Conservation (phyloP, 2,329 filamentous ascomycete genomes). For the Amphichorda felina region DNA sequence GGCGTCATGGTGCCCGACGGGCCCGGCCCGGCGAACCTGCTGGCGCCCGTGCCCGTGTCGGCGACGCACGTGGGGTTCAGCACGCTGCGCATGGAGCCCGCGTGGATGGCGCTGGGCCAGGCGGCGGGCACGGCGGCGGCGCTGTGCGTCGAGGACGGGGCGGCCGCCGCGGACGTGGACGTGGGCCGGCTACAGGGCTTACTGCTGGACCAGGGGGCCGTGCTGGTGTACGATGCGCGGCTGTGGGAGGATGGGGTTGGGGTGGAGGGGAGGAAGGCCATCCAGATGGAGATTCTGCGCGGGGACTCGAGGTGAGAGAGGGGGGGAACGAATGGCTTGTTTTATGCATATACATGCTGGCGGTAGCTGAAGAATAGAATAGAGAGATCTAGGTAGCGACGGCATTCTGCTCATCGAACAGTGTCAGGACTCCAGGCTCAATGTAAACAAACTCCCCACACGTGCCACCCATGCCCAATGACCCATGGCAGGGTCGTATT, state of each 20-base stretch:
- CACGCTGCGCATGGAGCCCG: conserved; percentile 1
- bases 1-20: conserved; percentile 2
- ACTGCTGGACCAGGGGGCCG: conserved; percentile 1
- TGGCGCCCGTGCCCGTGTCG: conserved; percentile 1
- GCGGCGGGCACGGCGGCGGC: neutral
- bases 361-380: no score
- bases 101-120: conserved; percentile 1
- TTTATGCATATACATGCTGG: no score
- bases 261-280: neutral
- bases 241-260: conserved; percentile 1
- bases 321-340: no score
- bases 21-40: conserved; percentile 1
- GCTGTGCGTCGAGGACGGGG: neutral
- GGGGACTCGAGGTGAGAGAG: no score
- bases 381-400: no score
- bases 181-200: neutral
- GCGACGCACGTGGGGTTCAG: conserved; percentile 1
- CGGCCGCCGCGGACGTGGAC: neutral
- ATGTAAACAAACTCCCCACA: no score
- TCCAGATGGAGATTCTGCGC: neutral
- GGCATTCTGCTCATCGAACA: no score
- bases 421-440: no score
- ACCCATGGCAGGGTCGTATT: no score
- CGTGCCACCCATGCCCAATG: no score
- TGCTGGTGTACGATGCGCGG: neutral